A percentile compares a stretch with the other conserved stretches of the same genome.
Evolutionary conservation across 2,329 filamentous ascomycete genomes (phyloP).

Genomic region (Colletotrichum sublineola): DNA sequence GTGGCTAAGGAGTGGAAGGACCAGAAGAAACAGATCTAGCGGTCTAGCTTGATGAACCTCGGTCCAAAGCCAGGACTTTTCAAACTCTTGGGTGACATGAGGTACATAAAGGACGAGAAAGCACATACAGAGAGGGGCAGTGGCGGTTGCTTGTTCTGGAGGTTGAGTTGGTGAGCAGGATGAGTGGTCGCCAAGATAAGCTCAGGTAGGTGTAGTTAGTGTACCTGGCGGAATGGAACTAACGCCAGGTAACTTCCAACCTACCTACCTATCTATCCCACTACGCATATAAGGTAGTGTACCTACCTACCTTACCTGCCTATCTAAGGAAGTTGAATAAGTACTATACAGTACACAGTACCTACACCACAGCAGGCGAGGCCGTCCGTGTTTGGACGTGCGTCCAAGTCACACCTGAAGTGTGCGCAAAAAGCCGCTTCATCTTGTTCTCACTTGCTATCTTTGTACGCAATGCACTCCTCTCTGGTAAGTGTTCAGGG

Average conservation of each 20-base stretch:
- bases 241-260: slow-evolving; percentile 32
- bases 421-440: slow-evolving; percentile 9
- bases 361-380: neutral
- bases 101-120: slow-evolving; percentile 6
- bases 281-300: no score
- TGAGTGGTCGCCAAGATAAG: slow-evolving; percentile 2
- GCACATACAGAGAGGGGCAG: slow-evolving; percentile 33
- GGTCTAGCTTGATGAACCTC: slow-evolving; percentile 30
- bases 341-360: neutral
- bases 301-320: neutral
- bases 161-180: neutral
- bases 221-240: slow-evolving; percentile 14
- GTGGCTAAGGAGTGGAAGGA: slow-evolving; percentile 15
- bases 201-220: neutral
- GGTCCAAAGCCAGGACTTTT: slow-evolving; percentile 7
- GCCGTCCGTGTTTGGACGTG: slow-evolving; percentile 14
- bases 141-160: slow-evolving; percentile 8
- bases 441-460: neutral
- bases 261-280: no score
- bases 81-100: slow-evolving; percentile 29
- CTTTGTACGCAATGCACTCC: no score
- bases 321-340: no score
- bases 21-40: slow-evolving; percentile 26
- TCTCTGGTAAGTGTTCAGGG: no score
- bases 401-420: slow-evolving; percentile 35